Base-by-base conservation (phyloP, 306 rosid genomes). In the Quercus gilva region DNA sequence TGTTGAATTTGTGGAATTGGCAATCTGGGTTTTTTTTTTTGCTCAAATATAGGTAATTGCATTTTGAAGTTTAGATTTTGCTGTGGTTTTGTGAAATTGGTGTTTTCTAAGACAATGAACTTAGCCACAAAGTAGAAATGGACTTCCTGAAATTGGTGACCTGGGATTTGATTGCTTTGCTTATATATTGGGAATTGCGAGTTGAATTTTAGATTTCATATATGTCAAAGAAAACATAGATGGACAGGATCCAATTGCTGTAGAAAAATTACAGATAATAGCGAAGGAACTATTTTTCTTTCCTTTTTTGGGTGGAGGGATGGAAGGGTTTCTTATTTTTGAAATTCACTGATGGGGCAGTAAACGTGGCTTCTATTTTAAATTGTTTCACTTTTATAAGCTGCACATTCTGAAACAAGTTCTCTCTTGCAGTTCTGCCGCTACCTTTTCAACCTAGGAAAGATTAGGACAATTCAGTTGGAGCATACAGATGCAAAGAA, bases 401-500 rank as follows among this genome's bases (percentile, higher is more conserved):
- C 43, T 71, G 31, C 65, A 45, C 29, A 5, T 57, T 69, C 55
- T 87, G 74, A 84, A 29, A 65, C 25, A 28, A 52, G 25, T 75
- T 79, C 60, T 70, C 1, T 59, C 13, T 51, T 85, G 71, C 90
- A 92, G 99, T 95, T 95, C 79, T 92, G 98, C 58, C 90, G 99
- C 9, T 91, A 95, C 84, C 97, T 95, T 60, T 92, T 92, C 82
- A 92, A 95, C 87, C 89, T 95, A 1, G 99, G 99, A 20, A 95
- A 95, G 87, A 95, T 95, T 76, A 90, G 98, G 68, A 95, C 99
- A 2, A 95, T 92, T 71, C 98, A 92, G 80, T 76, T 95, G 91
- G 99, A 95, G 89, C 93, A 89, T 74, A 95, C 99, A 13, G 99
- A 95, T 86, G 97, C 99, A 58, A 95, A 92, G 99, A 91, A 82